phyloP scores from a whole-genome alignment of 257 asterid species.

The Prunella vulgaris region DNA sequence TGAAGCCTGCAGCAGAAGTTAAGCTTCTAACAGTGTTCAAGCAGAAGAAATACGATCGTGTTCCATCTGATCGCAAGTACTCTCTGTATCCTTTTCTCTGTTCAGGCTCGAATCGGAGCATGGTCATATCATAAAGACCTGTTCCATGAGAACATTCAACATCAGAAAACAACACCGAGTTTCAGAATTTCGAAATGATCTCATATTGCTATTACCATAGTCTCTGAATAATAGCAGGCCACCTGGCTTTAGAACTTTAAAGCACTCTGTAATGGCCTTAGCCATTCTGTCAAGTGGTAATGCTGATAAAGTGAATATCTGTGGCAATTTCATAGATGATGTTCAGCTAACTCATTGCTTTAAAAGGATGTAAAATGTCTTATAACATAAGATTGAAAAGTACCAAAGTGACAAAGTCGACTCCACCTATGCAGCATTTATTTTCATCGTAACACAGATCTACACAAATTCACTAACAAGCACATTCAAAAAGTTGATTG shows the following conservation, averaged over 20 bases:
- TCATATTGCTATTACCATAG: constrained; percentile 55
- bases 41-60: constrained; percentile 88
- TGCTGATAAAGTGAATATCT: constrained; percentile 94
- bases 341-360: constrained; percentile 18
- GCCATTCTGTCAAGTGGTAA: constrained; percentile 68
- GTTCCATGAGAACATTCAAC: constrained; percentile 8
- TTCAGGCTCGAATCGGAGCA: constrained; percentile 80
- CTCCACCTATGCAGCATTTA: constrained; percentile 67
- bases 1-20: constrained; percentile 63
- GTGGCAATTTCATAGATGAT: constrained; percentile 23
- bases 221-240: constrained; percentile 84
- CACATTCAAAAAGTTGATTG: neutral
- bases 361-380: neutral
- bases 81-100: constrained; percentile 77
- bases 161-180: neutral
- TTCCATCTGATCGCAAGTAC: constrained; percentile 85
- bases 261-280: constrained; percentile 58
- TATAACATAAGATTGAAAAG: constrained; percentile 12
- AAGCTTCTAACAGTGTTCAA: constrained; percentile 55
- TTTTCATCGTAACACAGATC: constrained; percentile 24
- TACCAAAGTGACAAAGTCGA: constrained; percentile 82
- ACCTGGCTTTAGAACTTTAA: constrained; percentile 76
- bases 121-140: constrained; percentile 96
- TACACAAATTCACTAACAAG: neutral
- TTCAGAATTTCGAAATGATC: constrained; percentile 6